These are phyloP conservation scores for Haematococcus lacustris DNA, from an alignment of 139 green algal genomes.

Conservation along the genomic window DNA sequence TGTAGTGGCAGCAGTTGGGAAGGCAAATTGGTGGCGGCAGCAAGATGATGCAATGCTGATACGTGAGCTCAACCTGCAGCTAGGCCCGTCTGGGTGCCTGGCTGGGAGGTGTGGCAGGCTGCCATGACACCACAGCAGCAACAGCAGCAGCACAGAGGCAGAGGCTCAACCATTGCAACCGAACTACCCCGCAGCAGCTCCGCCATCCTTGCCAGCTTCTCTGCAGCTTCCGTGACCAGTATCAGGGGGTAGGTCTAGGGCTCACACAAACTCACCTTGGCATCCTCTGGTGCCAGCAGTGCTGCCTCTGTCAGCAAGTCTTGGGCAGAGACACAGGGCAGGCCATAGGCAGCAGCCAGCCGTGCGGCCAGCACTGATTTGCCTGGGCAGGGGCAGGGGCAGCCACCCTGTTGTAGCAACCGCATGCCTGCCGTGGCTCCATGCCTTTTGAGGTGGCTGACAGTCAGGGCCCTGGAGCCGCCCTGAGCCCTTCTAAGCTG, in stretches of 20 bases:
- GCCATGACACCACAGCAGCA: too few species aligned
- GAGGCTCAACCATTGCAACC: too few species aligned
- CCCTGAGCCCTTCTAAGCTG: neutral
- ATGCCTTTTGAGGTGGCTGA: too few species aligned
- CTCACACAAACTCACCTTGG: slow-evolving; percentile 3
- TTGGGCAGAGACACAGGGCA: slow-evolving; percentile 20
- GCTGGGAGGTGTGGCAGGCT: neutral
- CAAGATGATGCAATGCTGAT: too few species aligned
- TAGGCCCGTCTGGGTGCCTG: neutral
- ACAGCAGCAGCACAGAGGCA: neutral
- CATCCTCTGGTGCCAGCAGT: slow-evolving; percentile 6
- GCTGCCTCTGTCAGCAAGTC: slow-evolving; percentile 25
- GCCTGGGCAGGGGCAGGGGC: neutral
- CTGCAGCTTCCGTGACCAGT: neutral
- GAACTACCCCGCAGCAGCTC: neutral
- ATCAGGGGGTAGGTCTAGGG: neutral
- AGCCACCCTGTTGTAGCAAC: neutral
- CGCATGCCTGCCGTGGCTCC: too few species aligned
- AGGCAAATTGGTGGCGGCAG: too few species aligned
- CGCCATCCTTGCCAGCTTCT: too few species aligned
- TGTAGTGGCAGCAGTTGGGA: too few species aligned
- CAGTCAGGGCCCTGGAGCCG: neutral
- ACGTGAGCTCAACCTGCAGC: too few species aligned
- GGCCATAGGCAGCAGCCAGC: slow-evolving; percentile 23
- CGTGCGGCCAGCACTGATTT: slow-evolving; percentile 1